These are phyloP conservation scores for Spathaspora arborariae DNA, from an alignment of 805 yeast species.

Conservation along the genomic window DNA sequence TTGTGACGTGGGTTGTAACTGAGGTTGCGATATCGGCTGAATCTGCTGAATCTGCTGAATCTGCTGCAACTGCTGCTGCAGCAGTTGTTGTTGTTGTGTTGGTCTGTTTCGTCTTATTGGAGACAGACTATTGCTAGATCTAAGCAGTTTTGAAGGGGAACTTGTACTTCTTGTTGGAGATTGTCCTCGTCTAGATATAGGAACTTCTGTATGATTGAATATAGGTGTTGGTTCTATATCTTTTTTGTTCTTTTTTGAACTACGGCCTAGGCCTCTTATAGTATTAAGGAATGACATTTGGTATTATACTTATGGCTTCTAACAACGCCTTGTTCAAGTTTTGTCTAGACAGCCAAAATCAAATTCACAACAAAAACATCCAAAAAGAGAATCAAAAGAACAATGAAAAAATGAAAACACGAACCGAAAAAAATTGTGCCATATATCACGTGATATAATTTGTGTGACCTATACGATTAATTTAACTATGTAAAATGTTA, in stretches of 20 bases:
- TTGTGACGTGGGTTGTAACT: too few relatives aligned
- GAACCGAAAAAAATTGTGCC: not conserved
- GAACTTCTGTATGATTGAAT: constrained; percentile 31
- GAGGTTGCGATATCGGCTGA: constrained; percentile 5
- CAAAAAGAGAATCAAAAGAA: not conserved
- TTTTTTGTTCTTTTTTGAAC: constrained; percentile 43
- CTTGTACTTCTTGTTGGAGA: constrained; percentile 31
- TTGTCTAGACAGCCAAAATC: not conserved
- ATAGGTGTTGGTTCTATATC: constrained; percentile 27
- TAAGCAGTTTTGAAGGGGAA: constrained; percentile 37
- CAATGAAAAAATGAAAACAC: not conserved
- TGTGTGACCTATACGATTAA: too few relatives aligned
- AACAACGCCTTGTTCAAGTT: not conserved
- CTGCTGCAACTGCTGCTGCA: not conserved
- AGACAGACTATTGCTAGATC: constrained; percentile 12
- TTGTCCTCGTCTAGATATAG: constrained; percentile 34
- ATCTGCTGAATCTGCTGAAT: not conserved
- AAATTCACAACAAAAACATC: not conserved
- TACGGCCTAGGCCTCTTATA: constrained; percentile 45
- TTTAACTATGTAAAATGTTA: too few relatives aligned
- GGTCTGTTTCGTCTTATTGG: constrained; percentile 18
- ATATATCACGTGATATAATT: not conserved
- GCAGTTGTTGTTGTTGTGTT: constrained; percentile 10
- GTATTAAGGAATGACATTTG: constrained; percentile 48
- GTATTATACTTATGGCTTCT: not conserved